Base-by-base conservation (phyloP, 2,329 filamentous ascomycete genomes). In the Cercospora janseana region DNA sequence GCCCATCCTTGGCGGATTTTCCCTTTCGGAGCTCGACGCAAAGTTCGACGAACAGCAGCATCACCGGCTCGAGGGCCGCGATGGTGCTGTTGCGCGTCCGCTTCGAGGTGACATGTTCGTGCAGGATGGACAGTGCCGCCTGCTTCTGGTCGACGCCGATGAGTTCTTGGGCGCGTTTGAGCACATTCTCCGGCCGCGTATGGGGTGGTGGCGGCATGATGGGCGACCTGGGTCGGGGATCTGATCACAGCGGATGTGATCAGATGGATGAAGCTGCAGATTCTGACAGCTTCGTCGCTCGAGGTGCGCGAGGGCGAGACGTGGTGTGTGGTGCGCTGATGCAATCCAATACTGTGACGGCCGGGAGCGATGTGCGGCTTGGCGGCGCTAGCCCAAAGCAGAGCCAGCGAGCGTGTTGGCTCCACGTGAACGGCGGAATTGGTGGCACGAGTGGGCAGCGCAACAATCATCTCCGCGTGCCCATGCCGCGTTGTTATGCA, bases 71-170 rank as follows among this genome's bases (percentile, higher is more conserved):
- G 68, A 98, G 78, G 46, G 91, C 94, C 60, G 86, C 82, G 79
- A 97, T 97, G 65, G 93, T 91, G 66, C 88, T 93, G 85, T 94
- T 97, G 70, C 93, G 88, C 66, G 91, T 96, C 66, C 93, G 83
- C 80, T 98, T 98, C 61, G 89, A 96, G 66, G 90, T 95, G 78
- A 97, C 90, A 84, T 98, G 93, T 80, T 98, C 93, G 79, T 97
- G 93, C 57, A 98, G 86, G 67, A 97, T 85, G 67, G 86, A 90
- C 71, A 98, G 80, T 70, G 93, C 93, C 67, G 93, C 92, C 66
- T 88, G 83, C 63, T 87, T 80, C 82, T 98, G 93, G 71, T 88
- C 87, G 69, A 98, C 93, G 69, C 90, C 93, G 77, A 97, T 96
- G 75, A 98, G 88, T 80, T 98, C 93, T 75, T 97, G 87, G 59